Conservation (phyloP, 176 grass and related monocot species). For the Calamus simplicifolius region DNA sequence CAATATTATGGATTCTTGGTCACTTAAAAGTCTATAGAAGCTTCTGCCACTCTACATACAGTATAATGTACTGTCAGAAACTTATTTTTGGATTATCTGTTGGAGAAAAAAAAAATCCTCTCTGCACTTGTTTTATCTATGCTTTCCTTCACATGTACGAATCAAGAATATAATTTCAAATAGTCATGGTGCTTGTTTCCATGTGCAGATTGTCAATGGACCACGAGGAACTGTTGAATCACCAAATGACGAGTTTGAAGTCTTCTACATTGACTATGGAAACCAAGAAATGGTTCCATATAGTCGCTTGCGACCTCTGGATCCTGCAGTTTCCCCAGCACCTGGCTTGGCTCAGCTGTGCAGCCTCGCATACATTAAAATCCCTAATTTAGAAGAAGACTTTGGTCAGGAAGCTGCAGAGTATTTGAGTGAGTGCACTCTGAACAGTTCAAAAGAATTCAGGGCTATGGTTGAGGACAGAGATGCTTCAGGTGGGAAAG, state of each 20-base stretch:
- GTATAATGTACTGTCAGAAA: too few species aligned
- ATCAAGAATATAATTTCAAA: too few species aligned
- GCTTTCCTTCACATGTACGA: too few species aligned
- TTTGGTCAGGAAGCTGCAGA: conserved; percentile 81
- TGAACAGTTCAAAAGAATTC: conserved; percentile 69
- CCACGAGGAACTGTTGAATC: conserved; percentile 74
- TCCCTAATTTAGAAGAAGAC: conserved; percentile 70
- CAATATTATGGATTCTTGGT: too few species aligned
- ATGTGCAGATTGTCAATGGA: conserved; percentile 81
- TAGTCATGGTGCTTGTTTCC: too few species aligned
- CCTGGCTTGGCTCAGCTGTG: conserved; percentile 83
- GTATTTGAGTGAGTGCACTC: conserved; percentile 66
- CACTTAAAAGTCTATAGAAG: too few species aligned
- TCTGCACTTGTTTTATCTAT: too few species aligned
- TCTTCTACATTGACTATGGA: conserved; percentile 96
- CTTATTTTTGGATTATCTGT: too few species aligned
- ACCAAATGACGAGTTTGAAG: conserved; percentile 71
- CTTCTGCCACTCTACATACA: too few species aligned
- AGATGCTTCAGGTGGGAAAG: conserved; percentile 70
- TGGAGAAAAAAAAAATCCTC: too few species aligned
- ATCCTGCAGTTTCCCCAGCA: conserved; percentile 47
- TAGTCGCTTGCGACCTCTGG: conserved; percentile 58
- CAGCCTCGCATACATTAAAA: conserved; percentile 78
- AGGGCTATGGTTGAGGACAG: conserved; percentile 88
- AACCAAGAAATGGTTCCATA: conserved; percentile 93